These are phyloP conservation scores for Chlorella sorokiniana DNA, from an alignment of 139 green algal species.

Conservation along the genomic window DNA sequence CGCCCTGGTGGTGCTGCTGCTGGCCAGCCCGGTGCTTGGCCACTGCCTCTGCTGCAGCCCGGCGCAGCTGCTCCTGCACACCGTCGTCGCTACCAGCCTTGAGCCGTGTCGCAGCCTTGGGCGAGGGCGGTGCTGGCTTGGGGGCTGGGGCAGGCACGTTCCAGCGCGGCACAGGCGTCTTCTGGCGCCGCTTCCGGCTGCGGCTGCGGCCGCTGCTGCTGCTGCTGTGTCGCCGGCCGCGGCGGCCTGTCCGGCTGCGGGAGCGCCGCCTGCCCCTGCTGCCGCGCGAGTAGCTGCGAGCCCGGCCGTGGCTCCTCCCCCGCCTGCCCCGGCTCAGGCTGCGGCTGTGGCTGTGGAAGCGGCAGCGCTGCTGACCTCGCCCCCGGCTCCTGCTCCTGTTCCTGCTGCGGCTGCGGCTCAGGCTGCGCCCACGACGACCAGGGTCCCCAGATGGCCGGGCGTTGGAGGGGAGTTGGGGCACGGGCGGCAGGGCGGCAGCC, in stretches of 20 bases:
- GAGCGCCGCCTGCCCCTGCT: neutral
- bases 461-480: neutral
- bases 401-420: neutral
- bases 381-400: neutral
- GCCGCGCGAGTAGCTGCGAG: neutral
- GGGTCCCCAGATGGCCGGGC: neutral
- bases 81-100: neutral
- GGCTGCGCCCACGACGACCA: neutral
- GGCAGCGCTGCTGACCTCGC: neutral
- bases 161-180: neutral
- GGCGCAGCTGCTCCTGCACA: neutral
- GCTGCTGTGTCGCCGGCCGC: neutral
- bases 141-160: neutral
- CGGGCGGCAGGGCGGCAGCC: neutral
- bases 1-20: neutral
- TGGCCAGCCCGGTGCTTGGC: neutral
- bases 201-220: neutral
- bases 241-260: neutral
- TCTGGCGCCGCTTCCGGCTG: neutral
- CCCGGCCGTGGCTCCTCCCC: no score
- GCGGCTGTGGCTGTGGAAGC: slow-evolving; percentile 3
- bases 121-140: neutral
- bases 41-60: neutral
- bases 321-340: neutral
- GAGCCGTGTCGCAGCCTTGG: neutral